Conservation (phyloP, 495 filamentous ascomycete genomes). For the Parathielavia appendiculata region DNA sequence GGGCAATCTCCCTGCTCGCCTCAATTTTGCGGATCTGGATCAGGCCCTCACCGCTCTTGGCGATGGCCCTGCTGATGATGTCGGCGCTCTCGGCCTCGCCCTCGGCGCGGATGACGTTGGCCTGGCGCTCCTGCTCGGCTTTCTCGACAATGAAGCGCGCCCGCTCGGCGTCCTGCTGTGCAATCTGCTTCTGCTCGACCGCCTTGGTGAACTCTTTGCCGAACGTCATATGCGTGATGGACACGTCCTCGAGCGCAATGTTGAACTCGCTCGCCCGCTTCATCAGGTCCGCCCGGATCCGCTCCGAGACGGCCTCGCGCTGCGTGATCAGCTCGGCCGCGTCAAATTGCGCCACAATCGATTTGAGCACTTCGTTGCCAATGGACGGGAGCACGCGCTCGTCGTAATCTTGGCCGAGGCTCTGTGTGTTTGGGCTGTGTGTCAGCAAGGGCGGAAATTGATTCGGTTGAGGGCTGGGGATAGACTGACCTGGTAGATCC, state of each 20-base stretch:
- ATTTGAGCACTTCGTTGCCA: constrained; percentile 99
- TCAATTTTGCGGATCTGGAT: constrained; percentile 96
- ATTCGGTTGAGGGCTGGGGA: constrained; percentile 21
- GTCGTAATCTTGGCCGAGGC: constrained; percentile 95
- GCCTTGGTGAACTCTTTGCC: constrained; percentile 97
- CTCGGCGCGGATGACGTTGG: constrained; percentile 95
- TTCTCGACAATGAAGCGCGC: constrained; percentile 98
- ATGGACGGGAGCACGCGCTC: constrained; percentile 99
- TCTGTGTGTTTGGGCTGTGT: constrained; percentile 29
- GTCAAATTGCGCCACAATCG: constrained; percentile 98
- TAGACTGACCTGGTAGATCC: constrained; percentile 97
- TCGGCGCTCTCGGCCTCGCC: constrained; percentile 96
- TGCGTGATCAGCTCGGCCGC: constrained; percentile 99
- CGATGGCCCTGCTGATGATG: constrained; percentile 86
- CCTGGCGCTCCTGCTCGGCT: constrained; percentile 97
- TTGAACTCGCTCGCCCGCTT: constrained; percentile 98
- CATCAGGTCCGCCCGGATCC: constrained; percentile 90
- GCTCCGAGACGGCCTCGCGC: constrained; percentile 90
- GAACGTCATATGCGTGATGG: constrained; percentile 99
- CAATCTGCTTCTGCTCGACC: constrained; percentile 99
- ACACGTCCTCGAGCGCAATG: constrained; percentile 97
- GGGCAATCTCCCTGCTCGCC: constrained; percentile 92
- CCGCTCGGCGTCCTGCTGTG: constrained; percentile 96
- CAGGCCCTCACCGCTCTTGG: constrained; percentile 86
- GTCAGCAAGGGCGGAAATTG: neutral